Base-by-base conservation (phyloP, 1,284 basidiomycete genomes). In the Boletus mariae region DNA sequence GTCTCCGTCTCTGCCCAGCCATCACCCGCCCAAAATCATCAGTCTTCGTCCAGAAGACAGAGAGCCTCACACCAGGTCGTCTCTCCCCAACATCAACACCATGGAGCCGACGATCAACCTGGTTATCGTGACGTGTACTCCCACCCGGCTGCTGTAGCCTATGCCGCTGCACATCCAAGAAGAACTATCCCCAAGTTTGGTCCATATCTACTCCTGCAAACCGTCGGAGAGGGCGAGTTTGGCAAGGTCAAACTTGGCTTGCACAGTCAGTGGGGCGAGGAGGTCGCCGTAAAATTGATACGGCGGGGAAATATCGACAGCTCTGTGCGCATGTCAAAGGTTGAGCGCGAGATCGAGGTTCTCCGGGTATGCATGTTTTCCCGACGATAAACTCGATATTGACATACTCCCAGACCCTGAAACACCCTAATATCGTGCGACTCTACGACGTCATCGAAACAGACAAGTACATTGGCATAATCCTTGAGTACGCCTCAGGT, bases 391-490 rank as follows among this genome's bases (percentile, higher is more conserved):
- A 35, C 45, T 45, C 23, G 31, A 45, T 47, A 11, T 35, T 52
- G 2, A 67, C 54, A 31, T 38, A n/a, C 49, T 56, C 57, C 10
- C 65, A 96, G 93, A 86, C 84, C 55, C 82, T 99, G 55, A 92
- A 95, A 67, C 97, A 99, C 63, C 97, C 97, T 1, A 98, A 99
- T 72, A 99, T 99, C 70, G 97, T 99, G 29, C 87, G 94, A 31
- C 80, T 99, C 51, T 97, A 97, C 81, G 97, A 99, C 71, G 95
- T 98, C 38, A 98, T 99, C 63, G 95, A 99, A 73, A 98, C 97
- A 2, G 96, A 98, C 77, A 98, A 98, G 73, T 99, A 98, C 76
- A 98, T 99, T 63, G 97, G 97, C 40, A 99, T 99, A 69, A 97
- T 99, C 59, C 84, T 99, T 60, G 97, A 99, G 72, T 99, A 97